Percentiles rank a stretch among this genome's conserved stretches.
phyloP scores from a whole-genome alignment of 805 yeast species.

The Saccharomycopsis amapae region DNA sequence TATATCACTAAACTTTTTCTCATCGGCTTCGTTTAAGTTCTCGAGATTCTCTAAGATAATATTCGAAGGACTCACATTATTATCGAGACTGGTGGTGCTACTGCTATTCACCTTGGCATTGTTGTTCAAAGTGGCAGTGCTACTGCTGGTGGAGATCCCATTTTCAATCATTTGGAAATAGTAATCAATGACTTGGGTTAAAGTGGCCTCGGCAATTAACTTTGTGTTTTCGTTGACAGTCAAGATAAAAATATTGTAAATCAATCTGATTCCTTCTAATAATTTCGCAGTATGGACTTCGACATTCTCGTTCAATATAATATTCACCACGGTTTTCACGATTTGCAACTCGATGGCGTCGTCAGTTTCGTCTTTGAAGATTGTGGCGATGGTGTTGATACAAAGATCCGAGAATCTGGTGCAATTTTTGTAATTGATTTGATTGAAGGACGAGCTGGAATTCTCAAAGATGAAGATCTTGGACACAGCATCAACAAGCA shows the following conservation, averaged over 20 bases:
- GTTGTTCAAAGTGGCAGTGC: neutral
- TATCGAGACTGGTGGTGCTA: slow-evolving; percentile 11
- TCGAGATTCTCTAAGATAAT: slow-evolving; percentile 26
- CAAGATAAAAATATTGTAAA: slow-evolving; percentile 84
- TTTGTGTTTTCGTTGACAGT: slow-evolving; percentile 70
- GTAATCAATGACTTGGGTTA: slow-evolving; percentile 82
- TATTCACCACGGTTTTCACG: slow-evolving; percentile 83
- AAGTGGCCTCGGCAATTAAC: slow-evolving; percentile 81
- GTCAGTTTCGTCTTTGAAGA: slow-evolving; percentile 67
- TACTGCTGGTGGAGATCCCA: slow-evolving; percentile 20
- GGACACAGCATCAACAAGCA: slow-evolving; percentile 18
- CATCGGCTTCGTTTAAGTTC: slow-evolving; percentile 26
- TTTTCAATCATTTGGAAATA: slow-evolving; percentile 68
- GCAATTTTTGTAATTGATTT: slow-evolving; percentile 10
- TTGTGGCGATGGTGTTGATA: slow-evolving; percentile 15
- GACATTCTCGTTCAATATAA: slow-evolving; percentile 69
- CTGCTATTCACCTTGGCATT: slow-evolving; percentile 17
- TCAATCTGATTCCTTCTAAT: slow-evolving; percentile 85
- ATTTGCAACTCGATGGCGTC: slow-evolving; percentile 86
- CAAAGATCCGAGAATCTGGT: slow-evolving; percentile 15
- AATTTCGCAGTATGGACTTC: slow-evolving; percentile 88
- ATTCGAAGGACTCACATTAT: slow-evolving; percentile 4
- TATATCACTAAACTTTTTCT: slow-evolving; percentile 23
- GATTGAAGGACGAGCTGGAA: slow-evolving; percentile 10
- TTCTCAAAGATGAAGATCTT: slow-evolving; percentile 21